Evolutionary conservation across 2,329 filamentous ascomycete genomes (phyloP), one percentile per base, ranked within the genome.

Genomic region (Aureobasidium vineae): DNA sequence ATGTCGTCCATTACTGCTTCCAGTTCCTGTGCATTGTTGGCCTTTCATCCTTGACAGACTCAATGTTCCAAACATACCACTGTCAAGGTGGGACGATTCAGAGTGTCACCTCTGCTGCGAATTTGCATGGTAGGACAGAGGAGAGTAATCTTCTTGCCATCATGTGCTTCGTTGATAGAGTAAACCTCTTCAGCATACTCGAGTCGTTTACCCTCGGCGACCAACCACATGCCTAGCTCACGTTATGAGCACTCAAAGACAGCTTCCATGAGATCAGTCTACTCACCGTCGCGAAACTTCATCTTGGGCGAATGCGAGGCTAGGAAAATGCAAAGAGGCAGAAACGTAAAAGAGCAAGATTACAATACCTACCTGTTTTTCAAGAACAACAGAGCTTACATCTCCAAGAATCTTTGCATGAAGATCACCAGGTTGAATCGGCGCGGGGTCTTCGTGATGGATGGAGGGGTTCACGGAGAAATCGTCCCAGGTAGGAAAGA

Each of bases 171-270:
- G 5, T 79, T 81, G 61, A 84, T 77, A 10, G 81, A 80, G 72
- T 86, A 83, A 19, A 89, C 79, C 68, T 89, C 86, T 75, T 89
- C 87, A 40, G 87, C 88, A 70, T 89, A 89, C 72, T 88, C 85
- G 31, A 87, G 81, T 59, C 81, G 79, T 73, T 87, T 82, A 68
- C 82, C 84, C 75, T 86, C 83, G 66, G 84, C 85, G 49, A 83
- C 81, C 57, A 89, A 79, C 88, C 88, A 90, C 87, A 89, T 87
- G 70, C 79, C 80, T 81, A 53, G 16, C 13, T 19, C 33, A 23
- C 11, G 72, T 67, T 65, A 28, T 69, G 36, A 67, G 61, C 23
- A 63, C 33, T 59, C 16, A n/a, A n/a, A 40, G 5, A 41, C 28
- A 13, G 33, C 40, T 28, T 19, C 47, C 49, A 19, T 3, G 16